phyloP scores from a whole-genome alignment of 83 land plant genomes.

The Picea abies region DNA sequence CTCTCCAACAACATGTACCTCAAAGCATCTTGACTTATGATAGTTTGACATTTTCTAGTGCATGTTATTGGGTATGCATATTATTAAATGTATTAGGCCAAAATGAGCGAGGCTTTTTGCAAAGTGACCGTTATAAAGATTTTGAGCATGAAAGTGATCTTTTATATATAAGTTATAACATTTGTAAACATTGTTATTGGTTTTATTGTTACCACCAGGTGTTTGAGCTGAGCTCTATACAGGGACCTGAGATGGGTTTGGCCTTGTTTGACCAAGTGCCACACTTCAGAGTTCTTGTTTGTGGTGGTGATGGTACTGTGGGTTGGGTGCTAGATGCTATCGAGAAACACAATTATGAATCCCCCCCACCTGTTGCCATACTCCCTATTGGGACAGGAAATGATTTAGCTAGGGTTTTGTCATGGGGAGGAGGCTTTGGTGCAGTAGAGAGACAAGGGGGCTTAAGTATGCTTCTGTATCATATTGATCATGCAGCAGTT shows the following conservation, averaged over 20 bases:
- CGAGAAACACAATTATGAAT: conserved; percentile 70
- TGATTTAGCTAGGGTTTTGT: conserved; percentile 77
- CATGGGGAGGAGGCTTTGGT: conserved; percentile 83
- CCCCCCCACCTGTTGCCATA: conserved; percentile 93
- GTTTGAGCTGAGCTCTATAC: conserved; percentile 65
- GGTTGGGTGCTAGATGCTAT: conserved; percentile 88
- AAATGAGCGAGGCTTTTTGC: too few species aligned
- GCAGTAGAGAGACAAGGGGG: conserved; percentile 80
- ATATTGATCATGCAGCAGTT: conserved; percentile 74
- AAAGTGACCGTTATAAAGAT: too few species aligned
- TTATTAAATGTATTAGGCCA: too few species aligned
- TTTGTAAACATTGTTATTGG: not conserved
- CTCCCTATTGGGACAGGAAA: conserved; percentile 90
- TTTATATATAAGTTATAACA: not conserved
- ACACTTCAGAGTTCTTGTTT: conserved; percentile 78
- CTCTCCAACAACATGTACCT: too few species aligned
- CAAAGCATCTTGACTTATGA: too few species aligned
- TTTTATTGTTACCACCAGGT: conserved; percentile 42
- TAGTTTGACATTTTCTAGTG: not conserved
- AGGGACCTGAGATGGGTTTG: conserved; percentile 80
- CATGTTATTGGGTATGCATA: not conserved
- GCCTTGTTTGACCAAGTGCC: conserved; percentile 50
- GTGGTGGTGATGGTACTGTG: conserved; percentile 94
- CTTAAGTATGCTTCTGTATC: conserved; percentile 53
- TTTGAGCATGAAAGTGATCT: not conserved